phyloP scores from a whole-genome alignment of 495 filamentous ascomycete species.

The Neurospora tetrasperma region DNA sequence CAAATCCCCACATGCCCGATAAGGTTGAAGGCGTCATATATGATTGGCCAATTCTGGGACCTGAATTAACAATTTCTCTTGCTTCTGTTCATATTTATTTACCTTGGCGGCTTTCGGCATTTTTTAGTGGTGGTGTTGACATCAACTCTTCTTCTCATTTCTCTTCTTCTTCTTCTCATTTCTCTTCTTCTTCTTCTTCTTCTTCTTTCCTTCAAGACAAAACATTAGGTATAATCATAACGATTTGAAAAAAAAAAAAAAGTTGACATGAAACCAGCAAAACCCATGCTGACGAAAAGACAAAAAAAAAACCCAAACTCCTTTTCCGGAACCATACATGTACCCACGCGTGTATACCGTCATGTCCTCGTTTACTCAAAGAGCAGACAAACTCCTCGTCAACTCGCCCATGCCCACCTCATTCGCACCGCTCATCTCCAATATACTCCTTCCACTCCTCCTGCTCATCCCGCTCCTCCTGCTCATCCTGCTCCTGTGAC shows the following conservation, averaged over 20 bases:
- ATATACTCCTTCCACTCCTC: not conserved
- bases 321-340: not conserved
- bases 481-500: not conserved
- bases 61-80: not conserved
- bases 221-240: not conserved
- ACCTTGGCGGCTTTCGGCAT: not conserved
- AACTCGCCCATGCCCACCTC: not conserved
- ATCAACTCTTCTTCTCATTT: not conserved
- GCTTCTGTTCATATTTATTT: not conserved
- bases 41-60: not conserved
- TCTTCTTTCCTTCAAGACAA: not conserved
- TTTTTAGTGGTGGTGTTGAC: not conserved
- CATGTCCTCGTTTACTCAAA: not conserved
- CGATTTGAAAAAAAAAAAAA: not conserved
- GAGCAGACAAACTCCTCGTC: conserved; percentile 12
- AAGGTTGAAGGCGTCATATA: not conserved
- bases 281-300: not conserved
- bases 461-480: not conserved
- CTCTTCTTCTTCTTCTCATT: not conserved
- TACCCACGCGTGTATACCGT: not conserved
- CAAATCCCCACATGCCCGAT: not conserved
- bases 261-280: not conserved
- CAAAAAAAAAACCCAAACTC: not conserved
- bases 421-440: not conserved
- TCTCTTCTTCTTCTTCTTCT: not conserved